Evolutionary conservation across 192 early-diverging fungal genomes (phyloP).

Genomic region (Coemansia sp.): DNA sequence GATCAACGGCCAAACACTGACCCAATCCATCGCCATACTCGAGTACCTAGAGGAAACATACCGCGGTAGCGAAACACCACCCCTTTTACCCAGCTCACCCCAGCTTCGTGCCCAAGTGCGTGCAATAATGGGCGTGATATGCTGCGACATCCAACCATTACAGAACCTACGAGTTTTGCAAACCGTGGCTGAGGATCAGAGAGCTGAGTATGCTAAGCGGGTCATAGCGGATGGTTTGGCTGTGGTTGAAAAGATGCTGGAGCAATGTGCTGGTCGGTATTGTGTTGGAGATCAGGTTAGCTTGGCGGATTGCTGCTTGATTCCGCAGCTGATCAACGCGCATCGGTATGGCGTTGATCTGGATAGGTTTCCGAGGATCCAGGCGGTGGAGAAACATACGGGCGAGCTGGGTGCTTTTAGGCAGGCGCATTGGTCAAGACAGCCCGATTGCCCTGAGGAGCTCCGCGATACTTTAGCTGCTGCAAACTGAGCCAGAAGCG

Average conservation of each 20-base stretch:
- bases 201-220: slow-evolving; percentile 30
- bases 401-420: slow-evolving; percentile 63
- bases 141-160: slow-evolving; percentile 83
- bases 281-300: slow-evolving; percentile 79
- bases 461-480: no score
- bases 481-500: no score
- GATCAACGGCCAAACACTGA: slow-evolving; percentile 54
- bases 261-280: slow-evolving; percentile 62
- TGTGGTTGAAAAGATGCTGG: slow-evolving; percentile 65
- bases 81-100: slow-evolving; percentile 73
- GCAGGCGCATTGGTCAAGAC: slow-evolving; percentile 56
- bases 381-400: slow-evolving; percentile 55
- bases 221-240: slow-evolving; percentile 63
- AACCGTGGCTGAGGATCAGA: slow-evolving; percentile 54
- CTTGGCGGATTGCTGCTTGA: slow-evolving; percentile 76
- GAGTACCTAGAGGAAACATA: slow-evolving; percentile 85
- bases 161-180: slow-evolving; percentile 76
- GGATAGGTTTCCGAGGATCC: slow-evolving; percentile 63
- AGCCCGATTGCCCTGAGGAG: slow-evolving; percentile 65
- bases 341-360: slow-evolving; percentile 72
- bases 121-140: slow-evolving; percentile 65
- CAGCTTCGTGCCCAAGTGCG: slow-evolving; percentile 64
- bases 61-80: slow-evolving; percentile 56
- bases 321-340: slow-evolving; percentile 79
- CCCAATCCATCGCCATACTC: slow-evolving; percentile 75